Conservation (phyloP, 345 rosid genomes). For the Schrenkiella parvula region DNA sequence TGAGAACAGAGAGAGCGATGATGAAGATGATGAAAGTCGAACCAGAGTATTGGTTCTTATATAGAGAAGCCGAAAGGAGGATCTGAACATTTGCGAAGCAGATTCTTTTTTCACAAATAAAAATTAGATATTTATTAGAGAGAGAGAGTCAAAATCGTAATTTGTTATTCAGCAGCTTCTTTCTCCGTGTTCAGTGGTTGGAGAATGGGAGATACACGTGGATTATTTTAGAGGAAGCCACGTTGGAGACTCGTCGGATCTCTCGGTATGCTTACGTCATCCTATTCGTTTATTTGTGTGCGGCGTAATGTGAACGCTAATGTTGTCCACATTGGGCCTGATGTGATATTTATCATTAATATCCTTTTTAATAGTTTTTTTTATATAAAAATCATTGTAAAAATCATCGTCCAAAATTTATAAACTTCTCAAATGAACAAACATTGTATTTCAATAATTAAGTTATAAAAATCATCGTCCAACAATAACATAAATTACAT, state of each 20-base stretch:
- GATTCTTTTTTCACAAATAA: background rate
- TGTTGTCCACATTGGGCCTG: background rate
- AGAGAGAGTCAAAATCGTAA: background rate
- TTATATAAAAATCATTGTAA: too few species aligned
- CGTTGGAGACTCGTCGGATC: background rate
- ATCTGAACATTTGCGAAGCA: constrained; percentile 27
- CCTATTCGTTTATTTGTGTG: background rate
- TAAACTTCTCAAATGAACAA: background rate
- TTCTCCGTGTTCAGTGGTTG: constrained; percentile 19
- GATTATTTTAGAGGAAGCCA: background rate
- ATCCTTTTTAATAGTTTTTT: too few species aligned
- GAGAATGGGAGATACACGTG: constrained; percentile 5
- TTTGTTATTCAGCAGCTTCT: background rate
- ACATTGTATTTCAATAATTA: background rate
- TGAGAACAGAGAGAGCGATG: constrained; percentile 22
- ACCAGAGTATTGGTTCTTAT: constrained; percentile 16
- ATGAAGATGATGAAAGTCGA: constrained; percentile 17
- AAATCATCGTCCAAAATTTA: background rate
- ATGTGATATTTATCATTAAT: too few species aligned
- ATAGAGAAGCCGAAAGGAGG: constrained; percentile 28
- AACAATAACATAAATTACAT: background rate
- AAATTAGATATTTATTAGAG: background rate
- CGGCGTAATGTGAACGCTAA: constrained; percentile 18
- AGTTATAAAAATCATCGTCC: background rate
- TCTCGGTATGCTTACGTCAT: background rate